phyloP scores from a whole-genome alignment of 1,284 basidiomycete species.

The Cryptococcus sp. region DNA sequence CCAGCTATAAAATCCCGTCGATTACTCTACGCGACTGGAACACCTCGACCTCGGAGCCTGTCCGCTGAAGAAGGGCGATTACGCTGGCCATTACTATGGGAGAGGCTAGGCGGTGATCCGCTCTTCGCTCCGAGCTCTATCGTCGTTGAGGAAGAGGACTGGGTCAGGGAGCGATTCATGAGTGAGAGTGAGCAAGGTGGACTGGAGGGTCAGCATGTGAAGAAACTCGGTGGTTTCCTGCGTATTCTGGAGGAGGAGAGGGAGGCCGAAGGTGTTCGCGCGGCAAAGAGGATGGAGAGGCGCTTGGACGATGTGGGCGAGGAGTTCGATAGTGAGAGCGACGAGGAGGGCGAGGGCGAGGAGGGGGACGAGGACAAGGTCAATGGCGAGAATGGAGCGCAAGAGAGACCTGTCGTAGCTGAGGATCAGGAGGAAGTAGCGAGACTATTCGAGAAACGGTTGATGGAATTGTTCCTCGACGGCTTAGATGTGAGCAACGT shows the following conservation, averaged over 20 bases:
- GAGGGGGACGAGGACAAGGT: neutral
- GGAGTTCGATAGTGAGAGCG: slow-evolving; percentile 47
- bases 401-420: slow-evolving; percentile 9
- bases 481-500: slow-evolving; percentile 49
- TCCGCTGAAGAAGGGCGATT: slow-evolving; percentile 34
- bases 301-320: slow-evolving; percentile 37
- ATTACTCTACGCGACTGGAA: slow-evolving; percentile 31
- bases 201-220: slow-evolving; percentile 36
- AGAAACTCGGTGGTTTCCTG: slow-evolving; percentile 47
- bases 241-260: slow-evolving; percentile 48
- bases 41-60: slow-evolving; percentile 21
- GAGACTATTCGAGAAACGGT: slow-evolving; percentile 40
- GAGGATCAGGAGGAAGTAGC: slow-evolving; percentile 41
- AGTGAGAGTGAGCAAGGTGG: slow-evolving; percentile 17
- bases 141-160: slow-evolving; percentile 36
- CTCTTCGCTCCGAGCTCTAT: slow-evolving; percentile 9
- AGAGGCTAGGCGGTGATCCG: slow-evolving; percentile 43
- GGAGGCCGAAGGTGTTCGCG: slow-evolving; percentile 41
- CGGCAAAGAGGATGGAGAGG: slow-evolving; percentile 40
- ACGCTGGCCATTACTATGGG: slow-evolving; percentile 51
- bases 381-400: neutral
- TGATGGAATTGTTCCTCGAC: slow-evolving; percentile 51
- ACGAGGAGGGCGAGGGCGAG: slow-evolving; percentile 34
- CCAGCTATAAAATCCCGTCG: slow-evolving; percentile 42
- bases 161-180: slow-evolving; percentile 39